Base-by-base conservation (phyloP, 1,284 basidiomycete species). In the Stygiomarasmius scandens region DNA sequence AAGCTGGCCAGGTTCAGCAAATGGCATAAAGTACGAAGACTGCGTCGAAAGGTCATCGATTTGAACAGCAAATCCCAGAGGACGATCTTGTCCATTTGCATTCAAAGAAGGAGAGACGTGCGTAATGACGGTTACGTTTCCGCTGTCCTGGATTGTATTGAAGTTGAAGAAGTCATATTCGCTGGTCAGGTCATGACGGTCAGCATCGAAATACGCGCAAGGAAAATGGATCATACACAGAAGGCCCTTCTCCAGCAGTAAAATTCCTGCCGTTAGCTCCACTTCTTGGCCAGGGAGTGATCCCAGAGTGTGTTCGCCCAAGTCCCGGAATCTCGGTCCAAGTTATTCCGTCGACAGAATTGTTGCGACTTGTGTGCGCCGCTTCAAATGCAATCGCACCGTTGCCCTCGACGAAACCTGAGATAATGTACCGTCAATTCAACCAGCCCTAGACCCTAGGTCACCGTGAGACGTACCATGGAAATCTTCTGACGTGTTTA, bases 131-230 rank as follows among this genome's bases (percentile, higher is more conserved):
- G 77, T 83, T 19, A 81, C 71, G 41, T 80, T 79, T 4, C 38
- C 38, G 38, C 38, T 41, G 10, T 73, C 75, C 29, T 54, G 48
- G 46, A 74, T 67, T 20, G 69, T 73, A 16, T 41, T 41, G 73
- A 86, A 85, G 47, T 76, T 83, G 70, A 75, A 84, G 69, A 90
- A 89, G 67, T 88, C 85, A 67, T 89, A 89, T 69, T 83, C 80
- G 25, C 81, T 83, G 52, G 41, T 44, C 22, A 29, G 22, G 24
- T 25, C 49, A 22, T 38, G 16, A 49, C 5, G 11, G 53, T 50
- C 27, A 24, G 55, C n/a, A n/a, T n/a, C n/a, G n/a, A n/a, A n/a
- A n/a, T n/a, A n/a, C n/a, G n/a, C n/a, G n/a, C 38, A 41, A 16
- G 38, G n/a, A 41, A 36, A 22, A 36, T 41, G 11, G 29, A 9